A percentile compares a stretch with the other conserved stretches of the same genome.
These are phyloP conservation scores for Kwoniella dendrophila DNA, from an alignment of 768 basidiomycete genomes.

Conservation along the genomic window DNA sequence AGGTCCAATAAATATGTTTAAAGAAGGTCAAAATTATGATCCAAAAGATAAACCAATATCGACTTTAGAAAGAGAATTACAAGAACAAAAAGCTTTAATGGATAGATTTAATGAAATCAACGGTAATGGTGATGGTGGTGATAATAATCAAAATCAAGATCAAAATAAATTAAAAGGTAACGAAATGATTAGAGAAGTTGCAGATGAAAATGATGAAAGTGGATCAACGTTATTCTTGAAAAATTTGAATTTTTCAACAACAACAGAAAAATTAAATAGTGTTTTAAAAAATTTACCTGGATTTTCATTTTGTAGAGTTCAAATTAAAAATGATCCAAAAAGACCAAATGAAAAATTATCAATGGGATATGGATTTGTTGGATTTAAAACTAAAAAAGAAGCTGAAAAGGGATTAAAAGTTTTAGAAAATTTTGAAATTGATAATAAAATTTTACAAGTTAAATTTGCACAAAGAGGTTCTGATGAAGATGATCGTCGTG, in stretches of 20 bases:
- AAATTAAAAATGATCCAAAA: slow-evolving; percentile 87
- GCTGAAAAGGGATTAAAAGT: slow-evolving; percentile 75
- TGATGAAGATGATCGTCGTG: slow-evolving; percentile 64
- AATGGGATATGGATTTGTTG: slow-evolving; percentile 97
- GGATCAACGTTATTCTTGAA: slow-evolving; percentile 91
- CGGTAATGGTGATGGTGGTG: too few relatives aligned
- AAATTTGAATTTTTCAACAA: slow-evolving; percentile 92
- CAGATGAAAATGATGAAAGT: slow-evolving; percentile 44
- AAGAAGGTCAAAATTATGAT: slow-evolving; percentile 12
- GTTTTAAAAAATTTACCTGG: slow-evolving; percentile 74
- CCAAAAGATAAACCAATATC: slow-evolving; percentile 42
- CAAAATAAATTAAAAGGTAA: too few relatives aligned
- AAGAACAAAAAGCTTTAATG: slow-evolving; percentile 56
- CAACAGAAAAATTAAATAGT: slow-evolving; percentile 68
- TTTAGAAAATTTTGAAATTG: slow-evolving; percentile 78
- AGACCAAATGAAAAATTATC: slow-evolving; percentile 68
- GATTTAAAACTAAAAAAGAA: slow-evolving; percentile 74
- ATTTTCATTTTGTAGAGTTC: slow-evolving; percentile 83
- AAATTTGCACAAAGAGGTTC: slow-evolving; percentile 81
- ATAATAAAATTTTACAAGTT: slow-evolving; percentile 80
- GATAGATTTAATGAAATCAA: slow-evolving; percentile 31
- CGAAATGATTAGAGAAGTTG: slow-evolving; percentile 25
- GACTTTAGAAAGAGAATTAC: slow-evolving; percentile 54
- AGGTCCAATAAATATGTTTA: slow-evolving; percentile 82
- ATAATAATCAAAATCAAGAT: too few relatives aligned